Evolutionary conservation across 2,329 filamentous ascomycete species (phyloP), one percentile per base, ranked within the genome.

Genomic region (Ophiocordyceps camponoti-rufipedis): DNA sequence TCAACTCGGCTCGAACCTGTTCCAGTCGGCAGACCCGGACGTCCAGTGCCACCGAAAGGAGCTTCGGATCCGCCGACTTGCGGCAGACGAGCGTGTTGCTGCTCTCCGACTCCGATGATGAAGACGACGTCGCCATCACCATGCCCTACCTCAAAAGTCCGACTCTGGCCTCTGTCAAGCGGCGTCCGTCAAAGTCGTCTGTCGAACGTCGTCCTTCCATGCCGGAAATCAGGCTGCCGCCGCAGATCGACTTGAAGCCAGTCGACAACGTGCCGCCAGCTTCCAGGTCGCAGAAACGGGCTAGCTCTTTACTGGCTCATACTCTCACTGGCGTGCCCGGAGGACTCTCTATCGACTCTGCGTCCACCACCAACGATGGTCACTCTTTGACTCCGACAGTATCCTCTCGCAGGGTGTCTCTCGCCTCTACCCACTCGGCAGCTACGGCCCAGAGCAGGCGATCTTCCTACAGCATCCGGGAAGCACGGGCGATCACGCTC

Each of bases 71-170:
- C 33, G 63, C 70, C 2, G 72, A 78, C 48, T 59, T 75, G 6
- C 64, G 72, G 40, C 65, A 72, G 44, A 73, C 65, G 48, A 77
- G 74, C 48, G 65, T 78, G 1, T 57, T 78, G 13, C 71, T 72
- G 1, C 63, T 78, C 1, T 75, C 72, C 1, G 72, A 76, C 48
- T 75, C 72, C 0, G 74, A 77, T 47, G 70, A 71, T 5, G 67
- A 69, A 1, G 32, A 28, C 31, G 51, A 53, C 38, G 51, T 52
- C 6, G 42, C 13, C 11, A 52, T 51, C 7, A 54, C 53, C 16
- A 41, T 47, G 4, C 50, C 52, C 2, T 29, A 29, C 40, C 40
- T 42, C 19, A 47, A 40, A 29, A 44, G 40, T 11, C 35, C 38
- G 5, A n/a, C 16, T 7, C 33, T 43, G 5, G 19, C n/a, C 4